Percentiles rank a stretch among this genome's conserved stretches.
phyloP scores from a whole-genome alignment of 805 yeast species.

The Scheffersomyces coipomensis region DNA sequence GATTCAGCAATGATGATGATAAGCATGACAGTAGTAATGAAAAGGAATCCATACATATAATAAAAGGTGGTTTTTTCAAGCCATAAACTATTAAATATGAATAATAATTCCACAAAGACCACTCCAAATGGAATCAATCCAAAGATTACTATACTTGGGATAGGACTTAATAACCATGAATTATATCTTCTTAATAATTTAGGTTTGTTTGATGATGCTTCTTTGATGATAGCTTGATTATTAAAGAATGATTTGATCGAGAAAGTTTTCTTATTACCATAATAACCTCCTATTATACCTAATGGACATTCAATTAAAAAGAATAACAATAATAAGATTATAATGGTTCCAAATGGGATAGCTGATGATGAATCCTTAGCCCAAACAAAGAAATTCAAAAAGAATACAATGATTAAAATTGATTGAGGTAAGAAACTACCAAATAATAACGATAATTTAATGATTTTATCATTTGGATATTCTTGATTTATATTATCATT shows the following conservation, averaged over 20 bases:
- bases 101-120: slow-evolving; percentile 74
- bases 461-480: slow-evolving; percentile 11
- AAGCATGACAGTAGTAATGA: slow-evolving; percentile 58
- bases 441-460: slow-evolving; percentile 23
- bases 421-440: slow-evolving; percentile 44
- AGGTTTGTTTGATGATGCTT: background rate
- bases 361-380: slow-evolving; percentile 73
- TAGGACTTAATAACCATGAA: slow-evolving; percentile 21
- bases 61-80: slow-evolving; percentile 75
- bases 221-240: background rate
- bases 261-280: slow-evolving; percentile 39
- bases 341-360: slow-evolving; percentile 73
- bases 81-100: slow-evolving; percentile 76
- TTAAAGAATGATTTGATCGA: slow-evolving; percentile 17
- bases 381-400: slow-evolving; percentile 71
- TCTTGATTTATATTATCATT: slow-evolving; percentile 30
- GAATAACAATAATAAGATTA: slow-evolving; percentile 58
- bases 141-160: slow-evolving; percentile 41
- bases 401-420: slow-evolving; percentile 49
- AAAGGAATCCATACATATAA: slow-evolving; percentile 76
- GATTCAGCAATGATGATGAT: slow-evolving; percentile 67
- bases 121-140: slow-evolving; percentile 80
- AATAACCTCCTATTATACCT: slow-evolving; percentile 67
- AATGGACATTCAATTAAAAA: slow-evolving; percentile 71
- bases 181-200: slow-evolving; percentile 2